These are phyloP conservation scores for Salix brachista DNA, from an alignment of 345 rosid genomes.

Conservation along the genomic window DNA sequence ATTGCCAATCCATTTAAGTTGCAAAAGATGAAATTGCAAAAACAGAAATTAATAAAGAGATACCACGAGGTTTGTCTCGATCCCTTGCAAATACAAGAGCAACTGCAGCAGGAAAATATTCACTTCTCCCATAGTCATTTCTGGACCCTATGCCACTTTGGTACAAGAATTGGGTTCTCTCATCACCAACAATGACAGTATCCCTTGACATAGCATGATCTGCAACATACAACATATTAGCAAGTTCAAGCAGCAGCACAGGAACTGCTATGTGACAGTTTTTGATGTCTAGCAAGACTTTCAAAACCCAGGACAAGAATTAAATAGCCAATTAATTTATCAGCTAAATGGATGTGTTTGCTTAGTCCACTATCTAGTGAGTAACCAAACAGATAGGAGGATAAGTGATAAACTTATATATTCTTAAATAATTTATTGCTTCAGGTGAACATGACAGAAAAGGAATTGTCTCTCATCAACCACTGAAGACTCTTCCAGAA, in stretches of 20 bases:
- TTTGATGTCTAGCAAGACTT: neutral
- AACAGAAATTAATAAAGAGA: neutral
- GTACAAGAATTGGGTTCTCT: slow-evolving; percentile 40
- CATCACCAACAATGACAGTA: slow-evolving; percentile 70
- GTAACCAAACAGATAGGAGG: neutral
- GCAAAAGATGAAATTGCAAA: neutral
- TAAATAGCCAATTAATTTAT: neutral
- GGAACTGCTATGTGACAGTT: neutral
- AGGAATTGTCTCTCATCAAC: neutral
- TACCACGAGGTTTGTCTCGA: slow-evolving; percentile 55
- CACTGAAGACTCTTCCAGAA: neutral
- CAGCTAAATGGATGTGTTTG: neutral
- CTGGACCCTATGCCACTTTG: slow-evolving; percentile 30
- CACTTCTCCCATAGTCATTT: slow-evolving; percentile 11
- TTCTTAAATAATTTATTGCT: neutral
- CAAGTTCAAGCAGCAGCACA: slow-evolving; percentile 3
- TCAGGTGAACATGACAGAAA: neutral
- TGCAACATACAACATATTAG: slow-evolving; percentile 30
- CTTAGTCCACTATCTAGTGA: neutral
- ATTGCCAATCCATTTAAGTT: neutral
- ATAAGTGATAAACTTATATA: neutral
- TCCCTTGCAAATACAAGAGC: slow-evolving; percentile 74
- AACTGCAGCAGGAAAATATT: slow-evolving; percentile 28
- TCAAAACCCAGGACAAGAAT: neutral
- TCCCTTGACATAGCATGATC: slow-evolving; percentile 66